Conservation (phyloP, 1,139 yeast species). For the Candida frijolesensis region DNA sequence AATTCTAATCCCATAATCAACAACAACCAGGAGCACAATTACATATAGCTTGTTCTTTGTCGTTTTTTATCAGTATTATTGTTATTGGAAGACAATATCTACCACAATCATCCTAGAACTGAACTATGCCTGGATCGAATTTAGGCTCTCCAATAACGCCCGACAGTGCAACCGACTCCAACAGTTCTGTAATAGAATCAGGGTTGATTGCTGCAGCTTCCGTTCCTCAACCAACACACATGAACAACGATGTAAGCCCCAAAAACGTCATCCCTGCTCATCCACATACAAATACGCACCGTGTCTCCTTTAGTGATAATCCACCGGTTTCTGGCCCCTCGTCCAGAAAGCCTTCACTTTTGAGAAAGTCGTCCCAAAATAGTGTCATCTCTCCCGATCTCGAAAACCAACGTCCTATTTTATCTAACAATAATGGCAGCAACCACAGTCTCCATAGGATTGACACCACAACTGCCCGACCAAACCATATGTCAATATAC, state of each 20-base stretch:
- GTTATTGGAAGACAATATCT: too few species aligned
- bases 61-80: too few species aligned
- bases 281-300: neutral
- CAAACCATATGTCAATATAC: neutral
- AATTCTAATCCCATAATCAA: slow-evolving; percentile 5
- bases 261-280: neutral
- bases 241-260: neutral
- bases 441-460: neutral
- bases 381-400: neutral
- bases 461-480: neutral
- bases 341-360: slow-evolving; percentile 1
- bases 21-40: slow-evolving; percentile 4
- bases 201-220: neutral
- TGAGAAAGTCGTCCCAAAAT: slow-evolving; percentile 2
- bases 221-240: neutral
- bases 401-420: slow-evolving; percentile 1
- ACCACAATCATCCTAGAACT: too few species aligned
- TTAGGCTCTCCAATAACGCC: neutral
- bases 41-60: neutral
- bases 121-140: neutral
- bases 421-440: neutral
- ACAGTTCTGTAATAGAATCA: neutral
- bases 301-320: neutral
- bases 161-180: neutral
- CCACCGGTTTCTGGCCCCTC: neutral